Evolutionary conservation across 2,329 filamentous ascomycete species (phyloP).

Genomic region (Diaporthe australafricana): DNA sequence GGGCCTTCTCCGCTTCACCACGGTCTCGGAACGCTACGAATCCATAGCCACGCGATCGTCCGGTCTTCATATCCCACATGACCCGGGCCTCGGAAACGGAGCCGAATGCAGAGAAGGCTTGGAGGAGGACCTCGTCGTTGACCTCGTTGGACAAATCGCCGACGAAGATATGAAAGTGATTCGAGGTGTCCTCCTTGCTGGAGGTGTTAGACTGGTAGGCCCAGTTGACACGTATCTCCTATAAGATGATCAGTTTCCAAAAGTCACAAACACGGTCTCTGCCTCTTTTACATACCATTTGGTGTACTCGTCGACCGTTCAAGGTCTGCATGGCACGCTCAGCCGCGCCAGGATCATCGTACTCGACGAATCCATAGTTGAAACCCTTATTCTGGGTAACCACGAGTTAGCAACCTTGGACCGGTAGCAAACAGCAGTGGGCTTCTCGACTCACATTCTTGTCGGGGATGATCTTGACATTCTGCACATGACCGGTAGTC

Average conservation of each 20-base stretch:
- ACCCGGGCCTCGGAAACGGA: constrained; percentile 97
- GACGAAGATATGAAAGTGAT: constrained; percentile 99
- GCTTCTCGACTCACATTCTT: constrained; percentile 83
- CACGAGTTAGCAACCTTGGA: constrained; percentile 39
- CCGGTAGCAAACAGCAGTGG: background rate
- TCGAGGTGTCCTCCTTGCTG: constrained; percentile 97
- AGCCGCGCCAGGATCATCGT: constrained; percentile 95
- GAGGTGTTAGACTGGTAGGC: constrained; percentile 96
- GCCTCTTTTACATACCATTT: constrained; percentile 74
- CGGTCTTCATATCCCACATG: constrained; percentile 99
- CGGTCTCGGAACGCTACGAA: constrained; percentile 98
- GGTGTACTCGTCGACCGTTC: constrained; percentile 94
- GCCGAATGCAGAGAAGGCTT: constrained; percentile 96
- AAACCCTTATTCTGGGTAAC: constrained; percentile 86
- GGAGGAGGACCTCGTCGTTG: constrained; percentile 92
- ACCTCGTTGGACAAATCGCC: constrained; percentile 98
- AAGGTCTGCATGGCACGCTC: constrained; percentile 97
- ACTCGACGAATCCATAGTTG: constrained; percentile 99
- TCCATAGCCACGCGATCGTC: constrained; percentile 94
- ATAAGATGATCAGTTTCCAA: constrained; percentile 35
- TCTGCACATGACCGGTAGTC: constrained; percentile 97
- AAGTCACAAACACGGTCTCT: background rate
- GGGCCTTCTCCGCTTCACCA: constrained; percentile 91
- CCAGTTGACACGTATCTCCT: constrained; percentile 99
- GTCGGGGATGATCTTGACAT: constrained; percentile 99